These are phyloP conservation scores for Fusarium aywerte DNA, from an alignment of 2,329 filamentous ascomycete genomes.

Conservation along the genomic window DNA sequence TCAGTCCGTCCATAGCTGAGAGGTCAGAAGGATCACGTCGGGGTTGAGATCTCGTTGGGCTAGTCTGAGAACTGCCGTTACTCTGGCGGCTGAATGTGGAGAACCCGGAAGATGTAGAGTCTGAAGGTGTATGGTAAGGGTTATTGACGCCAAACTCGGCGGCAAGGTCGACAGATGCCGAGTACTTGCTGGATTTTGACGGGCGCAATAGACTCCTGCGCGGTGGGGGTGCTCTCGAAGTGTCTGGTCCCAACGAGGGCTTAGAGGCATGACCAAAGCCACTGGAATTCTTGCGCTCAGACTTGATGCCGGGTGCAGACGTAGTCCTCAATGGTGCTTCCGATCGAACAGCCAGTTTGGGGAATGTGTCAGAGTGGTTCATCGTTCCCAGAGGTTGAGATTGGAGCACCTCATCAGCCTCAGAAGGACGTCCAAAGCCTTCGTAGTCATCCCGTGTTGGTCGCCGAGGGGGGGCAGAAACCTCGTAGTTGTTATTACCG, in stretches of 20 bases:
- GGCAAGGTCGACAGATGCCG: slow-evolving; percentile 64
- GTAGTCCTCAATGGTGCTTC: slow-evolving; percentile 58
- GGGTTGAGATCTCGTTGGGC: slow-evolving; percentile 49
- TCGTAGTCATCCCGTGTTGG: slow-evolving; percentile 66
- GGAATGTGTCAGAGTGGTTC: slow-evolving; percentile 65
- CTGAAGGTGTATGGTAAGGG: slow-evolving; percentile 71
- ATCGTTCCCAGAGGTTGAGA: slow-evolving; percentile 53
- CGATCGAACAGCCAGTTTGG: slow-evolving; percentile 52
- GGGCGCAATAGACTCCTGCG: slow-evolving; percentile 61
- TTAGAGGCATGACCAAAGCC: slow-evolving; percentile 48
- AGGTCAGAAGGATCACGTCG: slow-evolving; percentile 56
- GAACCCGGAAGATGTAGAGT: slow-evolving; percentile 72
- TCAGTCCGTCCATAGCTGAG: slow-evolving; percentile 62
- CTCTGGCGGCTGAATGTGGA: slow-evolving; percentile 69
- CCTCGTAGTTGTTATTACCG: slow-evolving; percentile 40
- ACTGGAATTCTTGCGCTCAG: slow-evolving; percentile 51
- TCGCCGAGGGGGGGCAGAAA: slow-evolving; percentile 52
- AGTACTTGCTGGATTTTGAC: slow-evolving; percentile 53
- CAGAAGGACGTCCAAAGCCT: slow-evolving; percentile 63
- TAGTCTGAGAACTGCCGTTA: slow-evolving; percentile 69
- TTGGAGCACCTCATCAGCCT: slow-evolving; percentile 50
- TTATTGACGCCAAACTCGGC: slow-evolving; percentile 71
- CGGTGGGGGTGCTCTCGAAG: slow-evolving; percentile 64
- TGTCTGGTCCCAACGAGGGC: slow-evolving; percentile 61
- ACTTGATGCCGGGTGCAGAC: slow-evolving; percentile 59